Percentiles rank a stretch among this genome's conserved stretches.
Conservation (phyloP, 2,329 filamentous ascomycete genomes). For the Aspergillus uvarum region DNA sequence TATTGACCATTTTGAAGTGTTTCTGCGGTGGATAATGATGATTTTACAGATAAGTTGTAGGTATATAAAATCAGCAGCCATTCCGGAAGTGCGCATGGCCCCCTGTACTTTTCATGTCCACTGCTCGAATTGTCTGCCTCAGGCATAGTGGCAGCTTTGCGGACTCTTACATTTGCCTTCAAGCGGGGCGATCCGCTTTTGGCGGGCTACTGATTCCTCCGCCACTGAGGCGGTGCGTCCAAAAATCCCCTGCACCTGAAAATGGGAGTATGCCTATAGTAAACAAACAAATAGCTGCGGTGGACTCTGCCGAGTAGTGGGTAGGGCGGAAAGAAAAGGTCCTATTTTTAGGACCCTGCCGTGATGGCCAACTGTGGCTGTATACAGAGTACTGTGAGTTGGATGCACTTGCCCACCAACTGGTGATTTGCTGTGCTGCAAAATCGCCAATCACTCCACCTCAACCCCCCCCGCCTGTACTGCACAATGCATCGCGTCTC, state of each 20-base stretch:
- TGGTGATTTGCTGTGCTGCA: background rate
- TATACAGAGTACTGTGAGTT: no score
- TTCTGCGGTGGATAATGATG: no score
- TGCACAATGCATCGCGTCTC: background rate
- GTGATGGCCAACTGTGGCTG: background rate
- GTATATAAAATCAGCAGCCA: no score
- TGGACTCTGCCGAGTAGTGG: background rate
- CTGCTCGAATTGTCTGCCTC: background rate
- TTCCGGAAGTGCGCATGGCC: no score
- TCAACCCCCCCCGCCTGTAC: background rate
- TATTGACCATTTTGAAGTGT: no score
- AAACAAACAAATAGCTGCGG: no score
- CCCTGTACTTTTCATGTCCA: no score
- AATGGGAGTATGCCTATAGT: background rate
- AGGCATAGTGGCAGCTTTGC: background rate
- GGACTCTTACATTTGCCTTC: background rate
- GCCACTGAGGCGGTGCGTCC: constrained; percentile 28
- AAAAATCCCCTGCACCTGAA: background rate
- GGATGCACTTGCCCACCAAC: background rate
- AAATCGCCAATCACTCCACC: background rate
- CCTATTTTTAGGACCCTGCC: background rate
- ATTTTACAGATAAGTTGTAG: no score
- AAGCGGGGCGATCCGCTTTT: constrained; percentile 11
- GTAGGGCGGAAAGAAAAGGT: background rate
- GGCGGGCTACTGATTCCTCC: constrained; percentile 4